Percentiles rank a stretch among this genome's conserved stretches.
Conservation (phyloP, 495 filamentous ascomycete genomes). For the Trichoderma orchidacearum region DNA sequence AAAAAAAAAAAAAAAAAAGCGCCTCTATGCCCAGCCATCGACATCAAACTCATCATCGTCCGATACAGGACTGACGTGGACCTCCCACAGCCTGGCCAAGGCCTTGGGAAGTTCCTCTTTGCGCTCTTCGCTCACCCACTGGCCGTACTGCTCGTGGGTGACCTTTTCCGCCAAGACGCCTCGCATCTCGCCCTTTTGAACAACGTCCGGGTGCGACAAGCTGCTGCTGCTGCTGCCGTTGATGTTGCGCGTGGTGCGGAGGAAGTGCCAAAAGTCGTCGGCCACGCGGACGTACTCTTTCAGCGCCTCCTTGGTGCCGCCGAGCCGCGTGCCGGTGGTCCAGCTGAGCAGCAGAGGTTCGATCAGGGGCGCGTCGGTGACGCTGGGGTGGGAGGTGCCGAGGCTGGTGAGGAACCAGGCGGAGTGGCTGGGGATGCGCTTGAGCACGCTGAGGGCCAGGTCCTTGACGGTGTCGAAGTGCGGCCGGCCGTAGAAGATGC, state of each 20-base stretch:
- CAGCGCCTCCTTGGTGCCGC: constrained; percentile 24
- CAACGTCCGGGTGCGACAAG: neutral
- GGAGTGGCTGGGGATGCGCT: constrained; percentile 13
- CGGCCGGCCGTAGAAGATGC: constrained; percentile 32
- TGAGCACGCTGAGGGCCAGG: constrained; percentile 23
- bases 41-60: neutral
- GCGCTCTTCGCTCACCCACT: neutral
- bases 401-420: constrained; percentile 39
- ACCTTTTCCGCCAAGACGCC: constrained; percentile 20
- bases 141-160: neutral
- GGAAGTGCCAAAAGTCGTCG: constrained; percentile 28
- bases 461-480: constrained; percentile 38
- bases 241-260: constrained; percentile 4
- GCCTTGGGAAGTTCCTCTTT: neutral
- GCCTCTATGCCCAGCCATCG: no score
- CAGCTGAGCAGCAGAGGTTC: constrained; percentile 32
- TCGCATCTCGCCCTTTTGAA: constrained; percentile 11
- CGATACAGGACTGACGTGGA: constrained; percentile 1
- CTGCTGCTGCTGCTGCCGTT: no score
- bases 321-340: constrained; percentile 31
- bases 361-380: constrained; percentile 40
- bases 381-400: constrained; percentile 36
- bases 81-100: neutral
- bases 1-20: neutral
- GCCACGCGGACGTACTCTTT: constrained; percentile 30